Percentiles rank a stretch among this genome's conserved stretches.
These are phyloP conservation scores for Diutina catenulata DNA, from an alignment of 1,139 yeast genomes.

Conservation along the genomic window DNA sequence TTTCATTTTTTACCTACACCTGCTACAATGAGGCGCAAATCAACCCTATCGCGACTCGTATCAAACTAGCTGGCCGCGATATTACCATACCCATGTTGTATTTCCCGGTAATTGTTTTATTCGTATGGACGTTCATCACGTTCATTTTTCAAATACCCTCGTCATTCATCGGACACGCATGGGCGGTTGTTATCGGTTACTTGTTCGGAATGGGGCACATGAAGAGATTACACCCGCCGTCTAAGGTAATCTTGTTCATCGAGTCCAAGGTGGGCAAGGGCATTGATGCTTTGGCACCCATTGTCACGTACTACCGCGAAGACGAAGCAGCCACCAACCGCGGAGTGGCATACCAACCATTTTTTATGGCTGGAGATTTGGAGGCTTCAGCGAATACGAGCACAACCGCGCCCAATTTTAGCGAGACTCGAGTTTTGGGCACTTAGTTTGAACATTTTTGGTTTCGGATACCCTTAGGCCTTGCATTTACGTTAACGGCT, in stretches of 20 bases:
- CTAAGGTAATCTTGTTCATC: conserved; percentile 50
- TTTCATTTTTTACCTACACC: conserved; percentile 55
- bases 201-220: conserved; percentile 47
- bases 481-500: neutral
- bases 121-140: conserved; percentile 23
- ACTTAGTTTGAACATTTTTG: too few species aligned
- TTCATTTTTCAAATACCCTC: conserved; percentile 40
- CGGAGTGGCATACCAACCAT: too few species aligned
- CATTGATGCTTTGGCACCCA: conserved; percentile 42
- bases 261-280: conserved; percentile 41
- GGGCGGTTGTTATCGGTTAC: conserved; percentile 30
- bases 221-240: conserved; percentile 51
- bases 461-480: conserved; percentile 20
- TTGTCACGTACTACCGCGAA: conserved; percentile 45
- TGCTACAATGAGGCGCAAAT: conserved; percentile 47
- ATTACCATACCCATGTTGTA: conserved; percentile 46
- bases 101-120: conserved; percentile 45
- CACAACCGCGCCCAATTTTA: too few species aligned
- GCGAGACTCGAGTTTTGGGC: too few species aligned
- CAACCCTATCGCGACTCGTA: conserved; percentile 31
- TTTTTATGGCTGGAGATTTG: too few species aligned
- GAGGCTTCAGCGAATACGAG: too few species aligned
- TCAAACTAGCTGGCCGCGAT: conserved; percentile 16
- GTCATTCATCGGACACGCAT: conserved; percentile 64
- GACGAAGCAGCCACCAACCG: too few species aligned